Conservation (phyloP, 495 filamentous ascomycete genomes). For the Neurospora tetrasperma region DNA sequence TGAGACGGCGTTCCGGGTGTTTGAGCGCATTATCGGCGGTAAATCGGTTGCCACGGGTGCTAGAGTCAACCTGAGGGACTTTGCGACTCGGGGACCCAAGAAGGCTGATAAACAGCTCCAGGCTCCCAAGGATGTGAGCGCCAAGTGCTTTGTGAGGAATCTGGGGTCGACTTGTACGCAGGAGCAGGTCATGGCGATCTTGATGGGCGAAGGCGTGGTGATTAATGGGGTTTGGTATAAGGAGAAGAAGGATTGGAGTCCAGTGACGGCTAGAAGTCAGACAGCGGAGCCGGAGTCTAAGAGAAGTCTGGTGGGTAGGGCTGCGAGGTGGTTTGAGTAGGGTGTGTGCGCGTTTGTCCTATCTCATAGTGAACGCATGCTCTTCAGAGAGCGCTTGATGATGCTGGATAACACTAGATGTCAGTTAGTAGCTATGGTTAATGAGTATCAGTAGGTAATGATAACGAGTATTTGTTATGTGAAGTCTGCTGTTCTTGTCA, state of each 20-base stretch:
- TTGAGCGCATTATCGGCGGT: constrained; percentile 52
- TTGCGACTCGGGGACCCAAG: constrained; percentile 41
- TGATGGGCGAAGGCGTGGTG: constrained; percentile 31
- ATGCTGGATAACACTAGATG: background rate
- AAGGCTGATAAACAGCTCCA: constrained; percentile 38
- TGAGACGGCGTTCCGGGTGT: constrained; percentile 51
- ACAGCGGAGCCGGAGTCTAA: constrained; percentile 22
- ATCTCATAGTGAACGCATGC: background rate
- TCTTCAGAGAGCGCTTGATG: background rate
- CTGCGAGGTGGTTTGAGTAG: background rate
- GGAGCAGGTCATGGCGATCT: constrained; percentile 36
- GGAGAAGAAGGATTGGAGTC: constrained; percentile 30
- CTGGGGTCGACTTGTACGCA: constrained; percentile 39
- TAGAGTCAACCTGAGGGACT: constrained; percentile 36
- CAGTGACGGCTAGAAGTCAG: constrained; percentile 18
- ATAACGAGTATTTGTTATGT: background rate
- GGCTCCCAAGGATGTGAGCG: constrained; percentile 29
- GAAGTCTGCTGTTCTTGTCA: background rate
- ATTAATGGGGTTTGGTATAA: constrained; percentile 46
- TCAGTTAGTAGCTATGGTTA: background rate
- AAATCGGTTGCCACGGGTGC: constrained; percentile 52
- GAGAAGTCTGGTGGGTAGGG: constrained; percentile 4
- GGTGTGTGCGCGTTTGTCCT: background rate
- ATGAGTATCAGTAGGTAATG: background rate
- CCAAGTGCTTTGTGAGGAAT: constrained; percentile 49